These are phyloP conservation scores for Paraphoma sp. DNA, from an alignment of 2,329 filamentous ascomycete genomes.

Conservation along the genomic window DNA sequence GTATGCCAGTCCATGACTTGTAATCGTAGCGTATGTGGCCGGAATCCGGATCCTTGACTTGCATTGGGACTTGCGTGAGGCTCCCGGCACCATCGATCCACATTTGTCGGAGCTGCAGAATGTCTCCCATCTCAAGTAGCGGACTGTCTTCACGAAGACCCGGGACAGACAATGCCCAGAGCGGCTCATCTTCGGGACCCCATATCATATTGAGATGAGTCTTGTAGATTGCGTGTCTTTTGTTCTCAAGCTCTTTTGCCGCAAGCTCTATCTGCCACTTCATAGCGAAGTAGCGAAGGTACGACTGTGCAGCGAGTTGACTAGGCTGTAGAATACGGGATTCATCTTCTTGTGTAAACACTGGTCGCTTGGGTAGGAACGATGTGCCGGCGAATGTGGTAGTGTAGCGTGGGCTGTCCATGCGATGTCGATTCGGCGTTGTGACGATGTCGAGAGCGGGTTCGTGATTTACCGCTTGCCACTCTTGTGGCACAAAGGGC, in stretches of 20 bases:
- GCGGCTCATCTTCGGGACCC: background rate
- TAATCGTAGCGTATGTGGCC: background rate
- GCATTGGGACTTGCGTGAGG: slow-evolving; percentile 7
- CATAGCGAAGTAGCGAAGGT: slow-evolving; percentile 21
- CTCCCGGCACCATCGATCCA: slow-evolving; percentile 21
- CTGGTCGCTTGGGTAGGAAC: slow-evolving; percentile 15
- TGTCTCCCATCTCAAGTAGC: slow-evolving; percentile 39
- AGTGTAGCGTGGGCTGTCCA: slow-evolving; percentile 22
- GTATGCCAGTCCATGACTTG: slow-evolving; percentile 23
- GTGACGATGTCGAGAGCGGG: slow-evolving; percentile 1
- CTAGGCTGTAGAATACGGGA: background rate
- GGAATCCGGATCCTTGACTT: background rate
- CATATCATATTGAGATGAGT: slow-evolving; percentile 9
- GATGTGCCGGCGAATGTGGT: slow-evolving; percentile 23
- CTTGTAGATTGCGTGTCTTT: slow-evolving; percentile 26
- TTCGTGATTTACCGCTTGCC: slow-evolving; percentile 24
- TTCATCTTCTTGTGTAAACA: background rate
- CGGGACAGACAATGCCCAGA: slow-evolving; percentile 31
- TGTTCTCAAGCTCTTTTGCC: slow-evolving; percentile 25
- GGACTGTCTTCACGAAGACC: slow-evolving; percentile 42
- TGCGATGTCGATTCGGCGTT: slow-evolving; percentile 16
- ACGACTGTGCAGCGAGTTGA: slow-evolving; percentile 14
- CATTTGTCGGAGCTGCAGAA: slow-evolving; percentile 40
- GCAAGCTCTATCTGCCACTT: slow-evolving; percentile 20
- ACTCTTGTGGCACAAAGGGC: slow-evolving; percentile 21